phyloP scores from a whole-genome alignment of 495 filamentous ascomycete species.

The Bombardia bombarda region DNA sequence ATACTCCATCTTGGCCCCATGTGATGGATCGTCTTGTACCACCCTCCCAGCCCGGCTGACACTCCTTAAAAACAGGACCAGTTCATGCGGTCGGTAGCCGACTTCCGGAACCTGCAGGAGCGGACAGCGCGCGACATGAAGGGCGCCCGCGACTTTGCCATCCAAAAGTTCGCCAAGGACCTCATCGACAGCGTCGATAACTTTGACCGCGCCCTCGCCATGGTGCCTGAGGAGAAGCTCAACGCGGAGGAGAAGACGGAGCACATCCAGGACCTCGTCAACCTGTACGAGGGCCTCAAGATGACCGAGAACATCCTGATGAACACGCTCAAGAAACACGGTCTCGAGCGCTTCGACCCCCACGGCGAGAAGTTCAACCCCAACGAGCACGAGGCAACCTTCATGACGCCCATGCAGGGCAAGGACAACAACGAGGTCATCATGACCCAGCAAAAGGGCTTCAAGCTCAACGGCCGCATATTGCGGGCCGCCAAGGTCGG shows the following conservation, averaged over 20 bases:
- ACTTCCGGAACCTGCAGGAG: conserved; percentile 95
- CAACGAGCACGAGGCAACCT: conserved; percentile 91
- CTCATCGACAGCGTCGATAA: conserved; percentile 93
- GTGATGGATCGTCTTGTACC: background rate
- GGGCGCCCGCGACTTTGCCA: conserved; percentile 79
- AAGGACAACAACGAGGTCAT: conserved; percentile 90
- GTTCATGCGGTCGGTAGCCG: conserved; percentile 85
- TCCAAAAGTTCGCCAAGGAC: conserved; percentile 90
- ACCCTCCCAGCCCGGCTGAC: background rate
- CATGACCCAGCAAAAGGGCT: conserved; percentile 91
- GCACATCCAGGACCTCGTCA: conserved; percentile 60
- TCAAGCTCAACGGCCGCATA: conserved; percentile 80
- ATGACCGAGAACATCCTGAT: conserved; percentile 92
- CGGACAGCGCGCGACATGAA: conserved; percentile 88
- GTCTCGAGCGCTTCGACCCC: conserved; percentile 82
- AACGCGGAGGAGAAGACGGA: conserved; percentile 43
- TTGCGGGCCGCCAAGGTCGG: conserved; percentile 92
- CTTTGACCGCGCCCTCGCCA: conserved; percentile 80
- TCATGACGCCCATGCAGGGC: conserved; percentile 73
- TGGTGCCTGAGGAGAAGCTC: conserved; percentile 69
- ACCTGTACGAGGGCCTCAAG: conserved; percentile 78
- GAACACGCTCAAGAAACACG: conserved; percentile 85
- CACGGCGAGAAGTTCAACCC: conserved; percentile 80
- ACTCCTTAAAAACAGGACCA: conserved; percentile 58
- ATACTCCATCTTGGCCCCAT: conserved; percentile 1